Evolutionary conservation across 805 yeast species (phyloP).

Genomic region (Candida loeiensis): DNA sequence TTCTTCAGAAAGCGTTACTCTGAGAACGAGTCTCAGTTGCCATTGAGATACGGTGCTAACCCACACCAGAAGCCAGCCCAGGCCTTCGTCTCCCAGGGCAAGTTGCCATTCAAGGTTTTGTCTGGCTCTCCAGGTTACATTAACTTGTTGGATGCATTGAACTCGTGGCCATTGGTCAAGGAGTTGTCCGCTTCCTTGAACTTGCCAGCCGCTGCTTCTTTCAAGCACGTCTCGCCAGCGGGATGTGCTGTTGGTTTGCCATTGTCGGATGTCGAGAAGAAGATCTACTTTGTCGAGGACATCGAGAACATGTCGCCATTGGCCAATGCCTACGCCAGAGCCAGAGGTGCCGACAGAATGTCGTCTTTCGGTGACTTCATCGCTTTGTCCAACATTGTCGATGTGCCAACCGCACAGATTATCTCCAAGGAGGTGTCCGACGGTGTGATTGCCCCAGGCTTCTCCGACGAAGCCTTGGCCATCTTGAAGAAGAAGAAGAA

Average conservation of each 20-base stretch:
- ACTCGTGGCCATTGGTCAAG: conserved; percentile 98
- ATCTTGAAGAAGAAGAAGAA: conserved; percentile 88
- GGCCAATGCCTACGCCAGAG: conserved; percentile 98
- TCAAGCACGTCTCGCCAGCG: conserved; percentile 98
- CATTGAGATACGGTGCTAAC: conserved; percentile 96
- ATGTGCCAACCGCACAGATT: conserved; percentile 92
- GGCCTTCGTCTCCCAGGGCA: conserved; percentile 83
- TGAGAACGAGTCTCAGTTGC: conserved; percentile 83
- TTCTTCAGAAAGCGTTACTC: conserved; percentile 96
- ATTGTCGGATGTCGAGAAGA: conserved; percentile 83
- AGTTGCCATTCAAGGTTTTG: conserved; percentile 89
- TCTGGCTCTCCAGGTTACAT: conserved; percentile 97
- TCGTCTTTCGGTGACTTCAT: conserved; percentile 98
- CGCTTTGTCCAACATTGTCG: conserved; percentile 95
- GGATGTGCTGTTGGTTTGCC: conserved; percentile 98
- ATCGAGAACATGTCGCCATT: conserved; percentile 93
- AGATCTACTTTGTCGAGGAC: conserved; percentile 91
- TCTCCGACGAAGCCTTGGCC: conserved; percentile 85
- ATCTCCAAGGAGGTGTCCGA: conserved; percentile 97
- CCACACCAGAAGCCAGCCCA: conserved; percentile 99
- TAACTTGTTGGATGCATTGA: conserved; percentile 91
- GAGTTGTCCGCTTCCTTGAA: conserved; percentile 91
- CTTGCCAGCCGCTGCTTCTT: conserved; percentile 98
- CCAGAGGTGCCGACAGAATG: conserved; percentile 99
- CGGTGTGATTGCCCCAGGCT: conserved; percentile 99